Conservation (phyloP, 2,329 filamentous ascomycete genomes). For the Helotiales sp. region DNA sequence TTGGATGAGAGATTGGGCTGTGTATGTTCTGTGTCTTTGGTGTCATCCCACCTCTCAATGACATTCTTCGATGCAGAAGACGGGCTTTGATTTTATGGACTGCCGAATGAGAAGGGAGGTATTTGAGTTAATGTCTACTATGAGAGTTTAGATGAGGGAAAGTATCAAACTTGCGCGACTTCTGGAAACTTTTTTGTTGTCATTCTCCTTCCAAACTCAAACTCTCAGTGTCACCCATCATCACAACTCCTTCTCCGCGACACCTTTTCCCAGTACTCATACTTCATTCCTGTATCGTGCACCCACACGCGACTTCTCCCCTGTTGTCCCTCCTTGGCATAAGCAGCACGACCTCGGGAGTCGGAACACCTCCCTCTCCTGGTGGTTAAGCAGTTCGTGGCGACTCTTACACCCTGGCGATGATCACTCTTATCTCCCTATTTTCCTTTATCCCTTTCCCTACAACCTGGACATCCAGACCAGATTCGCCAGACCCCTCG, state of each 20-base stretch:
- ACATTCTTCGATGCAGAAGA: background rate
- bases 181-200: background rate
- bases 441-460: background rate
- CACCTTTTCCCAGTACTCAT: no score
- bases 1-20: background rate
- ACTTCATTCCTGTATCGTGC: no score
- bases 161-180: background rate
- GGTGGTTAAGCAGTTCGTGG: background rate
- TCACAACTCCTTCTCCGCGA: no score
- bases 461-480: background rate
- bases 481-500: no score
- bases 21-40: background rate
- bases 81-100: background rate
- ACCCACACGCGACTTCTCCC: no score
- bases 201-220: background rate
- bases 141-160: no score
- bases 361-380: background rate
- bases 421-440: background rate
- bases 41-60: background rate
- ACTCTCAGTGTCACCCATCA: no score
- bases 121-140: background rate
- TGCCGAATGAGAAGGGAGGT: background rate
- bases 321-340: no score
- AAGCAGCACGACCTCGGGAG: background rate
- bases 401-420: background rate